phyloP scores from a whole-genome alignment of 139 green algal species.

The Yamagishiella unicocca region DNA sequence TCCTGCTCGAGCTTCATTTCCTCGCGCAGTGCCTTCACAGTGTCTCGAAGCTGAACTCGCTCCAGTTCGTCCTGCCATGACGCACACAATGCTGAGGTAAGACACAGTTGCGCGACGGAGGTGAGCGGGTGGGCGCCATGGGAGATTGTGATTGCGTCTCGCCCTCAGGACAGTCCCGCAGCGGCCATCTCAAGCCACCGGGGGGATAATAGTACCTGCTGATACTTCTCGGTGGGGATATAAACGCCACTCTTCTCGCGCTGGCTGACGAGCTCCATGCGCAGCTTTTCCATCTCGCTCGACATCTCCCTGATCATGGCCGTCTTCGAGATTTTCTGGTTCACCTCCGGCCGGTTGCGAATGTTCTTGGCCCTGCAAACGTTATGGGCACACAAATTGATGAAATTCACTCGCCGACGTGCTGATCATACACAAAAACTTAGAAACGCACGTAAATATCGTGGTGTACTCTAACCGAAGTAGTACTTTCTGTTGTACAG shows the following conservation, averaged over 20 bases:
- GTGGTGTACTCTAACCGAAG: too few relatives aligned
- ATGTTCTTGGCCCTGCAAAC: conserved; percentile 93
- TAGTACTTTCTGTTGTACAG: too few relatives aligned
- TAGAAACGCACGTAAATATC: too few relatives aligned
- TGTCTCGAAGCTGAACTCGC: conserved; percentile 72
- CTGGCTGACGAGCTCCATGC: conserved; percentile 80
- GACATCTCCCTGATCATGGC: conserved; percentile 93
- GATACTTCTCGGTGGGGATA: conserved; percentile 73
- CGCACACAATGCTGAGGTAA: too few relatives aligned
- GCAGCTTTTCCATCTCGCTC: conserved; percentile 95
- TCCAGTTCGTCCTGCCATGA: conserved; percentile 80
- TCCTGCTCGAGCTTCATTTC: conserved; percentile 61
- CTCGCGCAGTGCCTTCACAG: conserved; percentile 54
- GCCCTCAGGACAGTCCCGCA: neutral
- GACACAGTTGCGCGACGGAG: too few relatives aligned
- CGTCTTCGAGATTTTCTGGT: conserved; percentile 86
- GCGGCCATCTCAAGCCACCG: neutral
- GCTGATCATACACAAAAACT: too few relatives aligned
- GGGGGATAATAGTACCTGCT: too few relatives aligned
- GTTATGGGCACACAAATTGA: neutral
- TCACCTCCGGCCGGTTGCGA: conserved; percentile 96
- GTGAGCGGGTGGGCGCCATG: too few relatives aligned
- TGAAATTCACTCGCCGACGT: too few relatives aligned
- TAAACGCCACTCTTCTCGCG: conserved; percentile 97
- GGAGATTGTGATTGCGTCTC: too few relatives aligned